Base-by-base conservation (phyloP, 495 filamentous ascomycete species). In the Penicillium tannophilum region DNA sequence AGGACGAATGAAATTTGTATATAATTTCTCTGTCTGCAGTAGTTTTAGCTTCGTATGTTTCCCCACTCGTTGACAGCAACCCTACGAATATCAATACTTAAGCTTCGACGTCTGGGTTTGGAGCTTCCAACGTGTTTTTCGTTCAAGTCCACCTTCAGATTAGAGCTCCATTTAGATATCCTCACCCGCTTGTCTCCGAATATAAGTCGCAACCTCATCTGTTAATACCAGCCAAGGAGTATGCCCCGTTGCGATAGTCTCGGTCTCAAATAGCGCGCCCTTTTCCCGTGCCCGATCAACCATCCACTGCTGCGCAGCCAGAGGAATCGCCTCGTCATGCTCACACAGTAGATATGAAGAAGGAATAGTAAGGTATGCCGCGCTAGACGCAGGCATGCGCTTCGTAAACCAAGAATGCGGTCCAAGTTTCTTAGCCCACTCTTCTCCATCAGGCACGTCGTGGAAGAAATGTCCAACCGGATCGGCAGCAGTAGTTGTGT, bases 271-370 rank as follows among this genome's bases (percentile, higher is more conserved):
- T 28, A 52, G 14, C 6, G 66, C 72, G 6, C 72, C 72, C 42
- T 63, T 64, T 3, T 50, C 45, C 41, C 60, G 59, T 3, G 68
- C 71, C 23, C 66, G 68, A 36, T 79, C 69, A 6, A 77, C 64
- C 67, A 80, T 67, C 41, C 64, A 49, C 48, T 77, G 70, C 66
- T 78, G 77, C 39, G 72, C 69, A 26, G 63, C 63, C 6, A 71
- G 33, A 3, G 76, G 76, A 43, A 73, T 71, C 3, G 72, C 70
- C 0, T 66, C 57, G 36, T 80, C 77, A 3, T 75, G 36, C 39
- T 71, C 69, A 43, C 74, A 78, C 16, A 71, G 43, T 14, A 78
- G 30, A 62, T 75, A 79, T 1, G 71, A 57, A 20, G 61, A 48
- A 0, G 71, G 68, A 35, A 72, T 70, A n/a, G 60, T 54, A 30